These are phyloP conservation scores for Effrenium voratum DNA, from an alignment of 73 alveolate species.

Conservation along the genomic window DNA sequence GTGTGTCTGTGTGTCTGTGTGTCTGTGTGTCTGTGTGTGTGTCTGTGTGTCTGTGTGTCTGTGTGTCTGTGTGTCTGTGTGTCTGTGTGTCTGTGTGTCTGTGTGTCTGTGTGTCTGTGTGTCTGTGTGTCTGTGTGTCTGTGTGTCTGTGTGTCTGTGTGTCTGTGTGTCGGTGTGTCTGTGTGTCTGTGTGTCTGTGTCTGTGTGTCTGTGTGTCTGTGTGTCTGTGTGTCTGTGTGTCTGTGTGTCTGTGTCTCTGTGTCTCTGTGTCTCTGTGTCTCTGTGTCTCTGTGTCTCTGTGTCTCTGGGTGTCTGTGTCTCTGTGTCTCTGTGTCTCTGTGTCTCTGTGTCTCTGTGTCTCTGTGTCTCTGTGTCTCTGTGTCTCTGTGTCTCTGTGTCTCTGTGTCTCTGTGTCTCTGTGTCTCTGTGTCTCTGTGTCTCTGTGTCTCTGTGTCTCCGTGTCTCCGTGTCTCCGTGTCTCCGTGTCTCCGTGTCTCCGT, in stretches of 20 bases:
- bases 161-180: too few relatives aligned
- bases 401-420: too few relatives aligned
- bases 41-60: not conserved
- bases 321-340: not conserved
- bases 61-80: not conserved
- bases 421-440: too few relatives aligned
- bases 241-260: not conserved
- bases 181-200: not conserved
- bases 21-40: not conserved
- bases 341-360: not conserved
- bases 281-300: too few relatives aligned
- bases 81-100: slow-evolving; percentile 4
- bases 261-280: not conserved
- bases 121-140: not conserved
- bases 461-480: too few relatives aligned
- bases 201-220: not conserved
- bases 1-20: not conserved
- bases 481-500: too few relatives aligned
- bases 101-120: slow-evolving; percentile 4
- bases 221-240: not conserved
- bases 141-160: not conserved
- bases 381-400: too few relatives aligned
- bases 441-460: too few relatives aligned
- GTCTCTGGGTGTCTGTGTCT: too few relatives aligned
- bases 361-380: too few relatives aligned